Evolutionary conservation across 2,329 filamentous ascomycete genomes (phyloP).

Genomic region (Berkeleyomyces basicola): DNA sequence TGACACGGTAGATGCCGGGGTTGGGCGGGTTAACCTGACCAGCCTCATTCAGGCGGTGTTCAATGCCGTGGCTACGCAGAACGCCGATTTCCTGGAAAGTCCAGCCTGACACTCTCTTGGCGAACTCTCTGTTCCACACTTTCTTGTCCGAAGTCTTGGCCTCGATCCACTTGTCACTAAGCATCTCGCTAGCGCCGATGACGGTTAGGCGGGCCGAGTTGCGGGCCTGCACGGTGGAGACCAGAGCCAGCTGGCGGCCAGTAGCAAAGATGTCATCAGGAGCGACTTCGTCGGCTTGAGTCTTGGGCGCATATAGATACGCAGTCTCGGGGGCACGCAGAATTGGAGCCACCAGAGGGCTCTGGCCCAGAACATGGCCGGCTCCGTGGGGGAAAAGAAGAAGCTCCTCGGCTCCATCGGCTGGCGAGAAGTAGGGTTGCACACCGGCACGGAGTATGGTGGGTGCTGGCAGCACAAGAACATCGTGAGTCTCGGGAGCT

Average conservation of each 20-base stretch:
- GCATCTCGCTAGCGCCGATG: conserved; percentile 69
- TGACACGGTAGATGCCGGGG: conserved; percentile 82
- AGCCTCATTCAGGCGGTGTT: conserved; percentile 45
- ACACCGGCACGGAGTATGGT: conserved; percentile 47
- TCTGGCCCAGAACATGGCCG: conserved; percentile 65
- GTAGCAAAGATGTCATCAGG: conserved; percentile 69
- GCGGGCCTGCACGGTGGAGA: conserved; percentile 77
- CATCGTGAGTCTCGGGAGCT: conserved; percentile 71
- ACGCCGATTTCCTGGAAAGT: conserved; percentile 90
- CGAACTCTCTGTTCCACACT: conserved; percentile 72
- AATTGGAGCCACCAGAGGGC: conserved; percentile 63
- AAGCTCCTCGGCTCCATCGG: conserved; percentile 30
- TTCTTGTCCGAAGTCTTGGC: conserved; percentile 29
- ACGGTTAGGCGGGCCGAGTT: conserved; percentile 85
- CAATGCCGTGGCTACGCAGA: conserved; percentile 63
- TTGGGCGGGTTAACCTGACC: conserved; percentile 45
- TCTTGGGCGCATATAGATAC: conserved; percentile 89
- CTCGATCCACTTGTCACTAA: conserved; percentile 79
- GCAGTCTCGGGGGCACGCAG: conserved; percentile 68
- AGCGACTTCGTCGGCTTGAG: conserved; percentile 48
- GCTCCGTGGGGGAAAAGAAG: conserved; percentile 70
- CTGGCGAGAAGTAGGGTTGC: conserved; percentile 60
- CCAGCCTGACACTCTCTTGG: conserved; percentile 77
- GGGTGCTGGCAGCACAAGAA: conserved; percentile 61
- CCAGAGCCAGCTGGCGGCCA: conserved; percentile 65